Base-by-base conservation (phyloP, 352 stramenopile genomes). In the Pythium coloratum region DNA sequence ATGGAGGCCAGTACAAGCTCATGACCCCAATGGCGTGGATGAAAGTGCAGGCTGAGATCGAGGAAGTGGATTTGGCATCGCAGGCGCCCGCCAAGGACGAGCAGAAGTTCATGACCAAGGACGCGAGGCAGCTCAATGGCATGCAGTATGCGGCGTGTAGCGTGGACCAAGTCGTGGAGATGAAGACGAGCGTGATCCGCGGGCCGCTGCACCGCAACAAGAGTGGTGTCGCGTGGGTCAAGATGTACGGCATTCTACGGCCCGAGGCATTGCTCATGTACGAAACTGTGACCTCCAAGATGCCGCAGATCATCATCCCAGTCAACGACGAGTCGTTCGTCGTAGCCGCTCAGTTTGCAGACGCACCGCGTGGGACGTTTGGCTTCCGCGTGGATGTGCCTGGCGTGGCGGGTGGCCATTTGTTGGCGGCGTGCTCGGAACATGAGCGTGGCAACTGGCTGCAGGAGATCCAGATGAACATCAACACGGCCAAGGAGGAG, bases 81-180 rank as follows among this genome's bases (percentile, higher is more conserved):
- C 44, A 73, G 26, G 67, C 71, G 3, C 68, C 72, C 0, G 67
- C 42, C 1, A 64, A 77, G 32, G 64, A 82, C 24, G 81, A 89
- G 59, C 68, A 70, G 47, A 20, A 76, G 51, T 88, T 76, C 42
- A 80, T 88, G 62, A 90, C 76, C 49, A 77, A 76, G 53, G 77
- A 89, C 64, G 78, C 77, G 18, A 69, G 75, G 10, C 68, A 75
- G 65, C 73, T 94, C 30, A 92, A 92, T 47, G 85, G 85, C 55
- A 94, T 94, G 85, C 83, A 94, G 60, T 94, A 94, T 64, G 85
- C 85, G 3, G 76, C 78, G 26, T 89, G 85, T 44, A 89, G 78
- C 36, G 81, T 90, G 13, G 77, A 82, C 51, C 59, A 88, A 6
- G 81, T 88, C 24, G 71, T 85, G 3, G 78, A 86, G 44, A 91